Conservation (phyloP, 139 green algal genomes). For the Marvania coccoides region DNA sequence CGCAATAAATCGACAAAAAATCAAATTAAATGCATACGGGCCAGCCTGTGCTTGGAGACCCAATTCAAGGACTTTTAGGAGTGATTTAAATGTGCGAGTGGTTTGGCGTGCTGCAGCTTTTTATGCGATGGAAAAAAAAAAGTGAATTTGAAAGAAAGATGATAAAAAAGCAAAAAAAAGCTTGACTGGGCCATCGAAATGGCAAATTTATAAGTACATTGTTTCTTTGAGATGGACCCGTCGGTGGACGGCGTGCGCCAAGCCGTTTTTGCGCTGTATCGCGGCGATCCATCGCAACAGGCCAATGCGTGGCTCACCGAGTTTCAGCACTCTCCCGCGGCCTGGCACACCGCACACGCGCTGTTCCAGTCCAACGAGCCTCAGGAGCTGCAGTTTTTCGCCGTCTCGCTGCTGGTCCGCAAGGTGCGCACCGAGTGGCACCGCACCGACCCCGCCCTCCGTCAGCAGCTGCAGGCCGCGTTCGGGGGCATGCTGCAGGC, state of each 20-base stretch:
- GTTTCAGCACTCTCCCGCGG: constrained; percentile 25
- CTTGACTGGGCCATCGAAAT: too few species aligned
- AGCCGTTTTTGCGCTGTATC: constrained; percentile 39
- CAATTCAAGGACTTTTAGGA: too few species aligned
- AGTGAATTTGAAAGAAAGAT: too few species aligned
- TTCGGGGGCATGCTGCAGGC: constrained; percentile 13
- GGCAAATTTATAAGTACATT: too few species aligned
- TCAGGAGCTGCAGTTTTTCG: constrained; percentile 47
- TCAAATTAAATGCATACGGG: too few species aligned
- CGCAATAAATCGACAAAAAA: too few species aligned
- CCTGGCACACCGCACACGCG: constrained; percentile 37
- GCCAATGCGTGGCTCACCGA: constrained; percentile 49
- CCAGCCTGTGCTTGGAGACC: too few species aligned
- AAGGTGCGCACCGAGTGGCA: constrained; percentile 49
- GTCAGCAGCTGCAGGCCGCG: neutral
- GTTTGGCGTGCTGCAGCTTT: too few species aligned
- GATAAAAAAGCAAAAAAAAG: too few species aligned
- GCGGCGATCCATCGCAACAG: constrained; percentile 7
- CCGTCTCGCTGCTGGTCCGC: constrained; percentile 38
- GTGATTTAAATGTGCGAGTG: too few species aligned
- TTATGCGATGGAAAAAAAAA: too few species aligned
- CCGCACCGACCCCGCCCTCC: neutral
- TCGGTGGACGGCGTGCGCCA: constrained; percentile 1
- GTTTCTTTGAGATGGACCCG: neutral
- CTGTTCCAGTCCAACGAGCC: constrained; percentile 22